These are phyloP conservation scores for Niebla homalea DNA, from an alignment of 495 filamentous ascomycete species.

Conservation along the genomic window DNA sequence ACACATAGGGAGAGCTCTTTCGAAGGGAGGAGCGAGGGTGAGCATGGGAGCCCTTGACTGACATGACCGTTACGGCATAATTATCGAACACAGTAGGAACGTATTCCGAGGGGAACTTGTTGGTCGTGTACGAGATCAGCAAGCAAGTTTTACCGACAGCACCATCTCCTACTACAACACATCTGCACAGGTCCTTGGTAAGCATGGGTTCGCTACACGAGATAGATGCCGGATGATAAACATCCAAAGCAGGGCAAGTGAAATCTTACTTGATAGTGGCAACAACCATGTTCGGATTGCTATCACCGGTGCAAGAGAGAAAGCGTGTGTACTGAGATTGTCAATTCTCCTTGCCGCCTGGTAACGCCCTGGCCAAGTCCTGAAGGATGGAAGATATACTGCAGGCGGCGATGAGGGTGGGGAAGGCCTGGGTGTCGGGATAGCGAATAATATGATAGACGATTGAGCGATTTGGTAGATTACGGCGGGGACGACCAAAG, in stretches of 20 bases:
- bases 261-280: slow-evolving; percentile 69
- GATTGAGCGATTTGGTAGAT: too few relatives aligned
- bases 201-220: background rate
- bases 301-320: too few relatives aligned
- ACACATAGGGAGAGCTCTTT: background rate
- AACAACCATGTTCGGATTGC: slow-evolving; percentile 51
- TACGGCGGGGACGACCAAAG: too few relatives aligned
- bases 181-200: slow-evolving; percentile 40
- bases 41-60: slow-evolving; percentile 31
- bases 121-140: slow-evolving; percentile 97
- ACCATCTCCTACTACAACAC: slow-evolving; percentile 98
- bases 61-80: slow-evolving; percentile 99
- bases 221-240: background rate
- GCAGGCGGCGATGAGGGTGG: too few relatives aligned
- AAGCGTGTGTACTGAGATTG: too few relatives aligned
- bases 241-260: slow-evolving; percentile 1
- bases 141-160: slow-evolving; percentile 98
- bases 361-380: too few relatives aligned
- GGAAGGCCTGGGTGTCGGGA: too few relatives aligned
- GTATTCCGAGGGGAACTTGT: slow-evolving; percentile 99
- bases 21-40: background rate
- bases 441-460: too few relatives aligned
- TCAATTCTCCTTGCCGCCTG: too few relatives aligned
- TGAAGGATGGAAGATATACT: too few relatives aligned
- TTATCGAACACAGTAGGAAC: slow-evolving; percentile 99